These are phyloP conservation scores for Pythium rhizo-oryzae DNA, from an alignment of 352 stramenopile species.

Conservation along the genomic window DNA sequence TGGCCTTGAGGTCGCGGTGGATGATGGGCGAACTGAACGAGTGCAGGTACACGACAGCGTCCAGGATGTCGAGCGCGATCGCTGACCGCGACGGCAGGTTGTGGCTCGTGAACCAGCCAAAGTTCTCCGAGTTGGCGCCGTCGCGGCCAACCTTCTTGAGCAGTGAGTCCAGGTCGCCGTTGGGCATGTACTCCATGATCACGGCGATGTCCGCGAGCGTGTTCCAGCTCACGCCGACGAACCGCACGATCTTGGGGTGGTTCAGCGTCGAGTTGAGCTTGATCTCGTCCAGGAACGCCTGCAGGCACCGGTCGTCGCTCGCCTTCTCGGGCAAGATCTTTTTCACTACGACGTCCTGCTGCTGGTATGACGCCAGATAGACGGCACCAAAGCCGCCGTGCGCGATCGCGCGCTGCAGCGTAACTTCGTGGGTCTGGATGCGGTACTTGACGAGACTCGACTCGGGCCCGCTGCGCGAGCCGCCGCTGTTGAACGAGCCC, in stretches of 20 bases:
- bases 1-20: constrained; percentile 12
- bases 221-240: constrained; percentile 85
- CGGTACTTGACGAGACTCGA: constrained; percentile 75
- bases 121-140: constrained; percentile 48
- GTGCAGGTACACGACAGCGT: constrained; percentile 83
- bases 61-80: constrained; percentile 73
- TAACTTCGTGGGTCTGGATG: constrained; percentile 65
- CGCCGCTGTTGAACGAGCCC: constrained; percentile 53
- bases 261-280: constrained; percentile 80
- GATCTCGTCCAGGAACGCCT: constrained; percentile 82
- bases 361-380: constrained; percentile 65
- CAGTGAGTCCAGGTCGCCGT: constrained; percentile 72
- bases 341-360: constrained; percentile 72
- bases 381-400: constrained; percentile 81
- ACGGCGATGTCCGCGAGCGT: constrained; percentile 86
- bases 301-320: constrained; percentile 67
- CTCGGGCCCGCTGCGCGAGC: constrained; percentile 38
- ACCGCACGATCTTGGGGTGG: constrained; percentile 80
- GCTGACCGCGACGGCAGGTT: constrained; percentile 50
- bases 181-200: constrained; percentile 81
- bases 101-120: constrained; percentile 70
- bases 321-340: constrained; percentile 85
- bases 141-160: constrained; percentile 50
- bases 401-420: constrained; percentile 61
- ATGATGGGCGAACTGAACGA: constrained; percentile 64